Evolutionary conservation across 1,284 basidiomycete species (phyloP), one percentile per base, ranked within the genome.

Genomic region (Melampsora americana): DNA sequence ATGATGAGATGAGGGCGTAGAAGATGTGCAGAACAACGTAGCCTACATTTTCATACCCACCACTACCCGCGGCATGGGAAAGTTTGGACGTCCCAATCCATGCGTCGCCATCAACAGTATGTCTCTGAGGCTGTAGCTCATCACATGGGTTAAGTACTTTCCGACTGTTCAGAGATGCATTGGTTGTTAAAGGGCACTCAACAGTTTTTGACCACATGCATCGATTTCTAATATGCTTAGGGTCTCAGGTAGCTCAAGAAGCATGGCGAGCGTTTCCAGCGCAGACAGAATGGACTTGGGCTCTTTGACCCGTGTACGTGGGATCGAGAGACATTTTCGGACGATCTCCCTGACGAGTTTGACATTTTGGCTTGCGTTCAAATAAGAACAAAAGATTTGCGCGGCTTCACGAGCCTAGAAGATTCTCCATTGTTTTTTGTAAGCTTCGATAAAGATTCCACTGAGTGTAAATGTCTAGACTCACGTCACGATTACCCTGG

Each of bases 1-100:
- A 42, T 18, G 50, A 53, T 16, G 61, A 30, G 32, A 62, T 30
- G 20, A 35, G 1, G 7, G 61, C n/a, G 11, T 62, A 11, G n/a
- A 12, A 70, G 69, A 62, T 28, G 35, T 16, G 23, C 3, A 5
- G 18, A 39, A 32, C 46, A 35, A n/a, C 16, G 28, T 35, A 44
- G 26, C n/a, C 71, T 64, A 75, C 73, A 75, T 75, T 75, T 75
- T 75, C 35, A 66, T 67, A 16, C 73, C 42, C 14, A 56, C 46
- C 28, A 75, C 16, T 14, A 75, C 53, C 60, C 66, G 65, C 39
- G 35, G 60, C 20, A 75, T 30, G 59, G 73, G 56, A 62, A 68
- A 56, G 16, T 67, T 68, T 35, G 73, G 42, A 26, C 66, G 32
- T 46, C 46, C 28, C 16, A 75, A 28, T 32, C 39, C 56, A 50